A percentile compares a stretch with the other conserved stretches of the same genome.
Conservation (phyloP, 1,284 basidiomycete species). For the Limonomyces culmigenus region DNA sequence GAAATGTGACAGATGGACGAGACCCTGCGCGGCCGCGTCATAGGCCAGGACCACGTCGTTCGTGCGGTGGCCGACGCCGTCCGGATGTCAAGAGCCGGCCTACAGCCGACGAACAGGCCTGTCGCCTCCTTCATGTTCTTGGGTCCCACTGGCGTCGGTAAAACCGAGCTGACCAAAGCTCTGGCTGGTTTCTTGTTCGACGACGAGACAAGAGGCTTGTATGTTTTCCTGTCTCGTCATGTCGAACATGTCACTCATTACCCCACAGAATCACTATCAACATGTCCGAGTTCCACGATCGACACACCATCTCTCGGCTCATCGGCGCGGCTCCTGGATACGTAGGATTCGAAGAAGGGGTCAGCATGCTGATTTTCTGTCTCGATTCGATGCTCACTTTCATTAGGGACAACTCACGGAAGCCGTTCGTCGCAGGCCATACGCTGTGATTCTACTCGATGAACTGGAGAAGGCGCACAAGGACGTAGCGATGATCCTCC, state of each 20-base stretch:
- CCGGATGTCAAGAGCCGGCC: constrained; percentile 76
- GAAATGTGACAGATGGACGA: constrained; percentile 67
- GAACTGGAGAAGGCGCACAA: constrained; percentile 90
- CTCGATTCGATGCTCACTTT: constrained; percentile 24
- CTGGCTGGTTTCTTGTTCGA: constrained; percentile 79
- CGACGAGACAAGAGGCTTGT: constrained; percentile 74
- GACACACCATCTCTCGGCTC: constrained; percentile 78
- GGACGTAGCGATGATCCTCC: constrained; percentile 81
- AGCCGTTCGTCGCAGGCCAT: constrained; percentile 70
- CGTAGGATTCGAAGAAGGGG: constrained; percentile 88
- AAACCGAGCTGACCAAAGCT: constrained; percentile 82
- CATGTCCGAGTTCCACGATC: constrained; percentile 87
- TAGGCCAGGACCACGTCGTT: constrained; percentile 82
- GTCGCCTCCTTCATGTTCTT: constrained; percentile 87
- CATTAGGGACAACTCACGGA: constrained; percentile 87
- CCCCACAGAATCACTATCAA: constrained; percentile 71
- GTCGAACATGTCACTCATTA: constrained; percentile 1
- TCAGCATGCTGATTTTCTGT: too few species aligned
- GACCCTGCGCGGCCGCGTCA: constrained; percentile 53
- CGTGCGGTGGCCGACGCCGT: constrained; percentile 74
- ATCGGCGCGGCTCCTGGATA: constrained; percentile 89
- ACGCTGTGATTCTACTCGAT: constrained; percentile 69
- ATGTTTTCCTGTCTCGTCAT: constrained; percentile 13
- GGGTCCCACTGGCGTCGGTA: constrained; percentile 77
- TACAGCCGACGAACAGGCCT: constrained; percentile 76